Evolutionary conservation across 1,284 basidiomycete species (phyloP).

Genomic region (Leccinum pallidistipes): DNA sequence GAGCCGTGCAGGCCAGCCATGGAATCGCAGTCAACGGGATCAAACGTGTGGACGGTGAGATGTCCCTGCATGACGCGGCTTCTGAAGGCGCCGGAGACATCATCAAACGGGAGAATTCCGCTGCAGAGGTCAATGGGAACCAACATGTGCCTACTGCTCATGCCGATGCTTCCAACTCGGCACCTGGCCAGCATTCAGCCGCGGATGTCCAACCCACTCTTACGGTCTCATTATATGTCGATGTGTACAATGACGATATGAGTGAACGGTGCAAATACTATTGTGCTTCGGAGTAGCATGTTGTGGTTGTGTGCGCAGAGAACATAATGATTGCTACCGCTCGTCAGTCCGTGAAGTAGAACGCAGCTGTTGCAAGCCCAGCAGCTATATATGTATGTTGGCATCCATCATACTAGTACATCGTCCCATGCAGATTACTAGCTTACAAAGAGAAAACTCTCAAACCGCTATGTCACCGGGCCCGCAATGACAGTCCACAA

Average conservation of each 20-base stretch:
- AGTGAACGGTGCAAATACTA: too few species aligned
- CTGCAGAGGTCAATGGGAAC: slow-evolving; percentile 20
- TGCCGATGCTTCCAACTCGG: slow-evolving; percentile 18
- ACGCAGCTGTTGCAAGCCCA: neutral
- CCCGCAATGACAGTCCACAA: neutral
- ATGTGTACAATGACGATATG: neutral
- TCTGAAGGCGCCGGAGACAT: slow-evolving; percentile 31
- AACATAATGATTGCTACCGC: too few species aligned
- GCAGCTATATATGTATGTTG: neutral
- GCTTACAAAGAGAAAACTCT: neutral
- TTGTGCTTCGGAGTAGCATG: too few species aligned
- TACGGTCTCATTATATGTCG: slow-evolving; percentile 24
- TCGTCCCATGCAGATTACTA: neutral
- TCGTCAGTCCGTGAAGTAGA: too few species aligned
- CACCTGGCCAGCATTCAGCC: slow-evolving; percentile 26
- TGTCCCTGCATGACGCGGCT: slow-evolving; percentile 36
- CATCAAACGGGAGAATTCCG: slow-evolving; percentile 28
- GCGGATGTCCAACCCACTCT: slow-evolving; percentile 37
- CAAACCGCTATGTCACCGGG: neutral
- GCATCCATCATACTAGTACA: neutral
- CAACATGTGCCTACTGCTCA: slow-evolving; percentile 16
- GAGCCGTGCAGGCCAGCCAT: slow-evolving; percentile 31
- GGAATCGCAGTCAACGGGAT: slow-evolving; percentile 25
- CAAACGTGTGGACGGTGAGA: slow-evolving; percentile 32
- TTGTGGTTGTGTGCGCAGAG: too few species aligned